Evolutionary conservation across 108 stramenopile species (phyloP), one percentile per base, ranked within the genome.

Genomic region (Bacterosira constricta): DNA sequence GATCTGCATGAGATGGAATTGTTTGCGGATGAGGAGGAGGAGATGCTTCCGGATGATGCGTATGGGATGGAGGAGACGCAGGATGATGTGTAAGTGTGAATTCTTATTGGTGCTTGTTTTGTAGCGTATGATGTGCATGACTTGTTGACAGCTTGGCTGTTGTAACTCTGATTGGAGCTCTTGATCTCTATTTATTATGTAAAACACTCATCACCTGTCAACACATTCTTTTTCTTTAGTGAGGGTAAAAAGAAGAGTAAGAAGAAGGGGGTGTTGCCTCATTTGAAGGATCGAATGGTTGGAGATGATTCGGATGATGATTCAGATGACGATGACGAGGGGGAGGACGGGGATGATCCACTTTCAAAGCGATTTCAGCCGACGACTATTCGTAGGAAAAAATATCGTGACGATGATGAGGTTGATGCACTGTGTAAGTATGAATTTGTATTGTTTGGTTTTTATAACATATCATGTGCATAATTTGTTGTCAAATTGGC

Each of bases 1-100:
- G 96, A 97, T 60, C 46, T 93, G 31, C 85, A 91, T 74, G 97
- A 98, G 69, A 98, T 98, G 97, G 97, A 98, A 67, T 88, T 77
- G 17, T 96, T 91, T 68, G 96, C 96, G 5, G 97, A 98, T 56
- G 96, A 98, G 72, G 94, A 93, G 75, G 94, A 95, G 73, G 91
- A 90, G 29, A 84, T 81, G 60, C 71, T 91, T 1, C 88, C 89
- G 1, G 85, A 86, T 23, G 84, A 86, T 41, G 85, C 84, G n/a
- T 87, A 69, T 71, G 91, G 84, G 30, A 46, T 83, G 55, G 72
- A 77, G 12, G 30, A 35, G 11, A 55, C 63, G n/a, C 63, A 77
- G 37, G 49, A 58, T 12, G 74, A 68, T 12, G 63, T 65, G 11
- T 63, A 73, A 56, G 55, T 56, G 55, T 0, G n/a, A n/a, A n/a